Percentiles rank a stretch among this genome's conserved stretches.
Conservation (phyloP, 2,329 filamentous ascomycete species). For the Hortaea werneckii region DNA sequence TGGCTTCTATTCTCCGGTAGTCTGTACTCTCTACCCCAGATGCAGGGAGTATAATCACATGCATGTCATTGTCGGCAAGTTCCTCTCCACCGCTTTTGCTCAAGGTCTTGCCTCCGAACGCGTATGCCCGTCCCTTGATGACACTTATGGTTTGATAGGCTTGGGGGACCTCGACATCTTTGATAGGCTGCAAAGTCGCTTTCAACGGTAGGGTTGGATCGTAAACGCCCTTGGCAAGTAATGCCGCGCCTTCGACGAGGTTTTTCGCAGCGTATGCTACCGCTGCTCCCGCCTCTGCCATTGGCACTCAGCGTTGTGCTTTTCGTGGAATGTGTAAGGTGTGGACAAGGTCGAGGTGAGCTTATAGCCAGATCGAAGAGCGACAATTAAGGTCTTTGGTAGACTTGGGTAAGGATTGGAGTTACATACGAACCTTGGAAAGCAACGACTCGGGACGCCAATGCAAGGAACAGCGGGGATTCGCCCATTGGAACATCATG, state of each 20-base stretch:
- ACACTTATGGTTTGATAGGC: slow-evolving; percentile 44
- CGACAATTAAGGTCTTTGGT: too few relatives aligned
- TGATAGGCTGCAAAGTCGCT: slow-evolving; percentile 41
- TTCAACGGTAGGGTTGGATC: slow-evolving; percentile 43
- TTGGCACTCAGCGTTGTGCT: slow-evolving; percentile 1
- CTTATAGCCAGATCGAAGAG: too few relatives aligned
- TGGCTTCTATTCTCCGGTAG: slow-evolving; percentile 28
- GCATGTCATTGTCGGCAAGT: slow-evolving; percentile 39
- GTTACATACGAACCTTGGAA: too few relatives aligned
- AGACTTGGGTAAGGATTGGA: too few relatives aligned
- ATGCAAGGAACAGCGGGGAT: too few relatives aligned
- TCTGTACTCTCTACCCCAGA: slow-evolving; percentile 34
- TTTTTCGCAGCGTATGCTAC: slow-evolving; percentile 25
- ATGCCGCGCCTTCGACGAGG: slow-evolving; percentile 30
- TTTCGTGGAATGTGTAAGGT: neutral
- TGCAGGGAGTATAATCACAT: slow-evolving; percentile 42
- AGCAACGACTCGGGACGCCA: too few relatives aligned
- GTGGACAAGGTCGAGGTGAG: too few relatives aligned
- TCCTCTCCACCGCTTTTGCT: slow-evolving; percentile 2
- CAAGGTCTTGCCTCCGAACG: slow-evolving; percentile 39
- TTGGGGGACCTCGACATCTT: slow-evolving; percentile 34
- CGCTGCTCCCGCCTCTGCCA: slow-evolving; percentile 29
- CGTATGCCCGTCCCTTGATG: slow-evolving; percentile 44
- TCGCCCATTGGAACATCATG: too few relatives aligned
- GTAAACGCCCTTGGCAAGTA: slow-evolving; percentile 38